Evolutionary conservation across 176 grass and related monocot species (phyloP).

Genomic region (Chloris gayana): DNA sequence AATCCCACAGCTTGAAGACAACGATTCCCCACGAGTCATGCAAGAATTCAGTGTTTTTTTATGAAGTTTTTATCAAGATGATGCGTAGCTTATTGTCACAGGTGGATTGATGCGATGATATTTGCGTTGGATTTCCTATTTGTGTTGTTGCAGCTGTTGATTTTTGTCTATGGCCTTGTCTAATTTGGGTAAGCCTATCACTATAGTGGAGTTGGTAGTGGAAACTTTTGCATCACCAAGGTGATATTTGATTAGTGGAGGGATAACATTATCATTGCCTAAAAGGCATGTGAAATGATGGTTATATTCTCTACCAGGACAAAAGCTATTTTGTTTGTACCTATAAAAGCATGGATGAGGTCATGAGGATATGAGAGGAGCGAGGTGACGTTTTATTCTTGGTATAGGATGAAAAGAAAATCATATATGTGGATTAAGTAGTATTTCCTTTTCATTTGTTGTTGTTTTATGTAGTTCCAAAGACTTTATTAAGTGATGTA

Average conservation of each 20-base stretch:
- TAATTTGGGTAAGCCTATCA: slow-evolving; percentile 1
- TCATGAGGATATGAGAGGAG: slow-evolving; percentile 10
- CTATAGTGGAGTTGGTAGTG: background rate
- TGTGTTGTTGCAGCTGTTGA: background rate
- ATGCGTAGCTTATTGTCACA: slow-evolving; percentile 5
- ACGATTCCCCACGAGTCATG: background rate
- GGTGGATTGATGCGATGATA: background rate
- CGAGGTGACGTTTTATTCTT: background rate
- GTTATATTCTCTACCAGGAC: background rate
- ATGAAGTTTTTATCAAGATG: background rate
- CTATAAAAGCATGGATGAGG: slow-evolving; percentile 27
- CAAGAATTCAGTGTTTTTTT: background rate
- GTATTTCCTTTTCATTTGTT: background rate
- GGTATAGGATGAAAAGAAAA: background rate
- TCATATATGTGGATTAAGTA: slow-evolving; percentile 3
- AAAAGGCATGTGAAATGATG: background rate
- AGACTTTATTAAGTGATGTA: slow-evolving; percentile 23
- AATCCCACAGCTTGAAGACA: background rate
- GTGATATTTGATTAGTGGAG: slow-evolving; percentile 3
- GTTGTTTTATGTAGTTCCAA: slow-evolving; percentile 14
- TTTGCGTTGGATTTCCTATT: background rate
- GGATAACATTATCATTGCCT: background rate
- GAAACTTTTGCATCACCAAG: background rate
- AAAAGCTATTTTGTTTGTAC: slow-evolving; percentile 34
- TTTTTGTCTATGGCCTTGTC: background rate